Evolutionary conservation across 768 basidiomycete species (phyloP).

Genomic region (Lentinula guzmanii): DNA sequence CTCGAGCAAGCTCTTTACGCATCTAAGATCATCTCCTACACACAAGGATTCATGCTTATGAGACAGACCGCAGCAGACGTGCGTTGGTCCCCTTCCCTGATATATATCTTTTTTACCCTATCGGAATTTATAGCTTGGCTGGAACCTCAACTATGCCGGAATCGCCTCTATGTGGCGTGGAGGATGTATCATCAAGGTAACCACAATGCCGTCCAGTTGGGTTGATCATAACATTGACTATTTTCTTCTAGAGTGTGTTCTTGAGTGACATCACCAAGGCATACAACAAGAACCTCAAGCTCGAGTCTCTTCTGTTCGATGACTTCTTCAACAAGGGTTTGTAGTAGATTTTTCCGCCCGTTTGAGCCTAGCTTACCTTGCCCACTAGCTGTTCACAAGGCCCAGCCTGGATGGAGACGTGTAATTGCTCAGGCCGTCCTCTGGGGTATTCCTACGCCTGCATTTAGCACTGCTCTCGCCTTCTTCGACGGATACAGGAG

Average conservation of each 20-base stretch:
- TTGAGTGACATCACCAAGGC: slow-evolving; percentile 88
- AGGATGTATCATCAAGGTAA: slow-evolving; percentile 96
- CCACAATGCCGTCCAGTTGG: not conserved
- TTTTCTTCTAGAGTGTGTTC: slow-evolving; percentile 70
- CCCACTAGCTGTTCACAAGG: slow-evolving; percentile 73
- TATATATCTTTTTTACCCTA: not conserved
- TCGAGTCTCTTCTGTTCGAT: slow-evolving; percentile 93
- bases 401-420: slow-evolving; percentile 97
- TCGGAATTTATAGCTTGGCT: slow-evolving; percentile 43
- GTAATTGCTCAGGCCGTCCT: slow-evolving; percentile 93
- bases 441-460: slow-evolving; percentile 96
- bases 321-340: slow-evolving; percentile 95
- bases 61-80: slow-evolving; percentile 95
- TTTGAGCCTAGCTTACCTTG: slow-evolving; percentile 4
- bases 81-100: not conserved
- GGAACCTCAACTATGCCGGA: slow-evolving; percentile 96
- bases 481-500: slow-evolving; percentile 99
- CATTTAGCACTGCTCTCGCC: slow-evolving; percentile 95
- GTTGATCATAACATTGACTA: slow-evolving; percentile 14
- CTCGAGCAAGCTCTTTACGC: slow-evolving; percentile 99
- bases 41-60: slow-evolving; percentile 99
- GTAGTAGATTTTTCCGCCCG: slow-evolving; percentile 3
- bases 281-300: slow-evolving; percentile 74
- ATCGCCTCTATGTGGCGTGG: slow-evolving; percentile 99
- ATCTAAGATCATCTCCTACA: slow-evolving; percentile 99